Base-by-base conservation (phyloP, 2,329 filamentous ascomycete species). In the Daldinia sp. region DNA sequence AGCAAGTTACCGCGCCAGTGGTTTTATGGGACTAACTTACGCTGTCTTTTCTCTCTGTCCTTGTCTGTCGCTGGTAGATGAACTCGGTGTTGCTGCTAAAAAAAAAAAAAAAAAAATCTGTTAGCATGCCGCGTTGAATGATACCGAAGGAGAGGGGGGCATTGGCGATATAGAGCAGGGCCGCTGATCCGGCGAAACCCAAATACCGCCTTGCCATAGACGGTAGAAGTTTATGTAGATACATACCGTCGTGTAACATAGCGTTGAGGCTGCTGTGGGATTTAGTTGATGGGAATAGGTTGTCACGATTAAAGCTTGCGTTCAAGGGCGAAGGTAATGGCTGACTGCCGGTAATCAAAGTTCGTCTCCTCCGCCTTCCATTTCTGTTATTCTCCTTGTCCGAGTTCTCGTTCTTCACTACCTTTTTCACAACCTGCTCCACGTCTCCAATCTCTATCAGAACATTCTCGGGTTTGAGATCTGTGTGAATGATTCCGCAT, bases 391-490 rank as follows among this genome's bases (percentile, higher is more conserved):
- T 94, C 78, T 97, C 93, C 80, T 96, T 96, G 68, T 92, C 91
- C 63, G 76, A 78, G 61, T 82, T 76, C 56, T 96, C 92, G 69
- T 90, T 93, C 81, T 97, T 95, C 62, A 99, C 95, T 71, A 97
- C 95, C 68, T 93, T 94, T 82, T 97, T 95, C 65, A 99, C 96
- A 70, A 98, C 98, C 81, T 98, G 93, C 84, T 99, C 96, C 56
- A 99, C 96, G 75, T 99, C 96, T 73, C 96, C 96, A 77, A 99
- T 98, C 82, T 99, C 96, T 79, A 99, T 98, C 72, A 99, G 86
- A 35, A 99, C 96, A 78, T 99, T 99, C 80, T 99, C 96, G 54
- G 96, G 96, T 81, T 99, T 98, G 74, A 98, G 83, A 79, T 98
- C 95, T 68, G 96, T 98, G 81, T 99, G 96, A 77, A 99, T 98